Conservation (phyloP, 2,329 filamentous ascomycete genomes). For the Fusarium sp. region DNA sequence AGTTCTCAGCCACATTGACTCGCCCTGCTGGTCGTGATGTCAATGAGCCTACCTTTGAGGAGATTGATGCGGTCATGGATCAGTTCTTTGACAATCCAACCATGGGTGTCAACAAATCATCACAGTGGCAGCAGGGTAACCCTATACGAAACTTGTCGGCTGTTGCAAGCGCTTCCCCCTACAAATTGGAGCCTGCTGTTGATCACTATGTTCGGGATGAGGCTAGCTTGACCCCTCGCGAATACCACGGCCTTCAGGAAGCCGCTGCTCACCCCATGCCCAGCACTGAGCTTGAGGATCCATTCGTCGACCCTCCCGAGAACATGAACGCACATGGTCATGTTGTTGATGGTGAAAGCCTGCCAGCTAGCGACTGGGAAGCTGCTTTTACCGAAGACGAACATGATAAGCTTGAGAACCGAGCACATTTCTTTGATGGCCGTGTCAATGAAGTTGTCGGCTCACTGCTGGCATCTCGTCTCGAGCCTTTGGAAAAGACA, state of each 20-base stretch:
- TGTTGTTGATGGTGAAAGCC: slow-evolving; percentile 59
- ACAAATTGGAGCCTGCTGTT: slow-evolving; percentile 59
- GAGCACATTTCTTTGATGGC: slow-evolving; percentile 88
- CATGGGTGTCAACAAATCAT: slow-evolving; percentile 74
- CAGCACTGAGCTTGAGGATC: slow-evolving; percentile 69
- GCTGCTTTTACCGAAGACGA: slow-evolving; percentile 83
- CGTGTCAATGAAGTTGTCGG: slow-evolving; percentile 89
- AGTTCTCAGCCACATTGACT: slow-evolving; percentile 26
- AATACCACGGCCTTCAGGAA: slow-evolving; percentile 58
- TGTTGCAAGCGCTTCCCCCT: slow-evolving; percentile 58
- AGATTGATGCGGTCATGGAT: slow-evolving; percentile 93
- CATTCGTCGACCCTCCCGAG: slow-evolving; percentile 63
- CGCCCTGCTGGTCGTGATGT: slow-evolving; percentile 34
- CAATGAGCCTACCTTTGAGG: slow-evolving; percentile 71
- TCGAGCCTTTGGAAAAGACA: slow-evolving; percentile 84
- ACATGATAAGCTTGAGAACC: slow-evolving; percentile 81
- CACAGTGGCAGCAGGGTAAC: slow-evolving; percentile 52
- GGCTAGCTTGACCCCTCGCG: slow-evolving; percentile 75
- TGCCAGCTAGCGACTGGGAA: slow-evolving; percentile 90
- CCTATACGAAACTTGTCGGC: slow-evolving; percentile 39
- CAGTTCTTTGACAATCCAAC: slow-evolving; percentile 78
- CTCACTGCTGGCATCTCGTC: slow-evolving; percentile 75
- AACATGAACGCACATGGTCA: slow-evolving; percentile 60
- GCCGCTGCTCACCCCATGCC: slow-evolving; percentile 57
- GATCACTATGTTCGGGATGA: slow-evolving; percentile 71